Base-by-base conservation (phyloP, 2,329 filamentous ascomycete genomes). In the Trichoderma sp. region DNA sequence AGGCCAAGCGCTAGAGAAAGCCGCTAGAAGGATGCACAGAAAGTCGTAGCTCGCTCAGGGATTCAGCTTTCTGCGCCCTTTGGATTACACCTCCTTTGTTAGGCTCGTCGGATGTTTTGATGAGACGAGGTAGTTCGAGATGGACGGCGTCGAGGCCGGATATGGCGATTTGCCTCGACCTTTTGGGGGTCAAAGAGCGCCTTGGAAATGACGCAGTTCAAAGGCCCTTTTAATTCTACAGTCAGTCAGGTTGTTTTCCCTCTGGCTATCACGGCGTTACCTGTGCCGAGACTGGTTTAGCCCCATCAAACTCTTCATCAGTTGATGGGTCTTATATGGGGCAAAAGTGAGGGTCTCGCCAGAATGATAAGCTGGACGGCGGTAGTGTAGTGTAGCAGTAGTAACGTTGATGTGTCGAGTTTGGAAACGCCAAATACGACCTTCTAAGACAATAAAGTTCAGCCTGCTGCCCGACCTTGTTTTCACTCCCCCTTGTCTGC, bases 401-500 rank as follows among this genome's bases (percentile, higher is more conserved):
- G 68, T 65, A 71, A 71, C 59, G 61, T 71, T 66, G 61, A 71
- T 71, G 68, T 59, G 50, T 71, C 68, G 61, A 66, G 61, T 47
- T 50, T 71, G 50, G n/a, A 47, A 47, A 65, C 17, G 28, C 43
- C 15, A 17, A 32, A 26, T 47, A n/a, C 36, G 68, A 47, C 68
- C 30, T 36, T 23, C 26, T 53, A 34, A 7, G 28, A n/a, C 11
- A 39, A 58, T 71, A 59, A 66, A 71, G 53, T 59, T 71, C 20
- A 47, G 61, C 62, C 26, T 50, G 68, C 68, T 65, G 68, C 20
- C 47, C 43, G 30, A 23, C 6, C n/a, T 20, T 50, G 23, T 32
- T 30, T 34, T 28, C 47, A 20, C 2, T 11, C 20, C 47, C 47
- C 47, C 47, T 20, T 53, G 43, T 47, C 43, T 47, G 43, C 43